Conservation (phyloP, 176 grass and related monocot genomes). For the Raddia distichophylla region DNA sequence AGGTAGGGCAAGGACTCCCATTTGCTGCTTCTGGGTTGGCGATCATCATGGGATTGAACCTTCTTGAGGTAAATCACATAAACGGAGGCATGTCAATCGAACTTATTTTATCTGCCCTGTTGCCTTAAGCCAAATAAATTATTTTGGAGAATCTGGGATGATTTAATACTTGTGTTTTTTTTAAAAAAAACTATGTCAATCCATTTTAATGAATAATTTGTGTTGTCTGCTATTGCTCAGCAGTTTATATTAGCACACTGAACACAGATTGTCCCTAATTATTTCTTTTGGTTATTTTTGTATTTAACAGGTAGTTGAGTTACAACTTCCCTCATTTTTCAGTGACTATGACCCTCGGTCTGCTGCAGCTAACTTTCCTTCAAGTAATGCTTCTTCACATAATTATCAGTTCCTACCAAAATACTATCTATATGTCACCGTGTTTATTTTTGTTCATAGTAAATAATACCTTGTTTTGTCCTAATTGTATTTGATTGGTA, state of each 20-base stretch:
- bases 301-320: constrained; percentile 69
- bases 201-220: background rate
- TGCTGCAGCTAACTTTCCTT: constrained; percentile 87
- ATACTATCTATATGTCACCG: background rate
- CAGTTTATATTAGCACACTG: background rate
- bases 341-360: constrained; percentile 82
- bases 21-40: constrained; percentile 84
- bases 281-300: constrained; percentile 28
- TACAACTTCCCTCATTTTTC: constrained; percentile 98
- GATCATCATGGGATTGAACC: constrained; percentile 92
- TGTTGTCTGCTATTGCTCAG: background rate
- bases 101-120: background rate
- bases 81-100: constrained; percentile 1
- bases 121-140: background rate
- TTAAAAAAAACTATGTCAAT: background rate
- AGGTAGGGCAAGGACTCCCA: constrained; percentile 93
- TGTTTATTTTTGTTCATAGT: constrained; percentile 22
- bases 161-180: constrained; percentile 13
- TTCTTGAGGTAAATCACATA: constrained; percentile 75
- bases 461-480: constrained; percentile 20
- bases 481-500: constrained; percentile 43
- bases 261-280: background rate
- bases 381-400: constrained; percentile 52
- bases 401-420: constrained; percentile 20
- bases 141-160: background rate